These are phyloP conservation scores for Taphrina populina DNA, from an alignment of 1,139 yeast genomes.

Conservation along the genomic window DNA sequence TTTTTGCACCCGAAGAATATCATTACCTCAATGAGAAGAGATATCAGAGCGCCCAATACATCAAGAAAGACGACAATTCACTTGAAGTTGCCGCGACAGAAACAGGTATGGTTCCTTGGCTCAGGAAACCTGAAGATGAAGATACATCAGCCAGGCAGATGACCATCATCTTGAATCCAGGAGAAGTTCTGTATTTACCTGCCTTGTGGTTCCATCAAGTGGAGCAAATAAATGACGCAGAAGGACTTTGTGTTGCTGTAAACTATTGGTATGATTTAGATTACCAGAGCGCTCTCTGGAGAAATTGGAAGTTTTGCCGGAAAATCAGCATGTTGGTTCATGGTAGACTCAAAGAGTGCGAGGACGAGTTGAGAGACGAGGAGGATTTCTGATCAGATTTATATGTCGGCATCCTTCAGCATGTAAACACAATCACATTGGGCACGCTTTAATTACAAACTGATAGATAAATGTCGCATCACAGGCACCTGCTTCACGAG, in stretches of 20 bases:
- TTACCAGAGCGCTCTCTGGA: conserved; percentile 37
- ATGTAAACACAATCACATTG: too few species aligned
- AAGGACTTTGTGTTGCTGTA: conserved; percentile 44
- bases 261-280: conserved; percentile 47
- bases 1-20: conserved; percentile 45
- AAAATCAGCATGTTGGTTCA: conserved; percentile 22
- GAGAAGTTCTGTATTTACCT: conserved; percentile 48
- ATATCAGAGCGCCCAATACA: conserved; percentile 7
- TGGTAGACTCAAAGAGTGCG: conserved; percentile 1
- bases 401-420: too few species aligned
- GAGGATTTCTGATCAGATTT: conserved; percentile 2
- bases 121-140: background rate
- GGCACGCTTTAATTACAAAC: too few species aligned
- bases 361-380: conserved; percentile 21
- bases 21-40: conserved; percentile 35
- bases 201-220: conserved; percentile 50
- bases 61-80: background rate
- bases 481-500: background rate
- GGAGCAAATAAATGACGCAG: conserved; percentile 41
- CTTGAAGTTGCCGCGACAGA: background rate
- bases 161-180: conserved; percentile 44
- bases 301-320: conserved; percentile 32
- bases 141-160: background rate
- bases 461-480: background rate
- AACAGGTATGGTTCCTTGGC: conserved; percentile 12